These are phyloP conservation scores for Salvia rosmarinus DNA, from an alignment of 257 asterid genomes.

Conservation along the genomic window DNA sequence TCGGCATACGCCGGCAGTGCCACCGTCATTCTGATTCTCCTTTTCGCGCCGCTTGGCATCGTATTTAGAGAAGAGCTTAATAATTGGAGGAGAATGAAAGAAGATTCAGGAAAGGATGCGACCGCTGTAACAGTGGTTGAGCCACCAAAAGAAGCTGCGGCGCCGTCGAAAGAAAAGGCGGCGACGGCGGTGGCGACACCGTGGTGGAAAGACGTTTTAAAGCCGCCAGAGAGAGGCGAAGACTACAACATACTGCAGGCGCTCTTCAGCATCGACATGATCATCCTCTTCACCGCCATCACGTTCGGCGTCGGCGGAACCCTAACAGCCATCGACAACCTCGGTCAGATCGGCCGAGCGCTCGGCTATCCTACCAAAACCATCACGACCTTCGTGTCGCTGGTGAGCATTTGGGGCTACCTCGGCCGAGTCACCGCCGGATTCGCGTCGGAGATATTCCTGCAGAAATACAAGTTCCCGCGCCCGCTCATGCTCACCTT, in stretches of 20 bases:
- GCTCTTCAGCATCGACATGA: conserved; percentile 60
- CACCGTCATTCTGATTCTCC: conserved; percentile 39
- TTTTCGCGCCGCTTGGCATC: conserved; percentile 44
- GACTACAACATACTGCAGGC: conserved; percentile 65
- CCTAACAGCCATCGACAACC: conserved; percentile 57
- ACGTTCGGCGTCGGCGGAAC: conserved; percentile 60
- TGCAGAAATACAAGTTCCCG: conserved; percentile 53
- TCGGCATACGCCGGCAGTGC: conserved; percentile 36
- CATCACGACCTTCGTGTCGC: conserved; percentile 55
- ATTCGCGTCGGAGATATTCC: conserved; percentile 49
- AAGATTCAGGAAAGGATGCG: neutral
- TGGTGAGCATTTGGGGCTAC: conserved; percentile 66
- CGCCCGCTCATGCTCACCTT: conserved; percentile 54
- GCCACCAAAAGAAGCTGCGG: neutral
- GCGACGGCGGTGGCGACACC: neutral
- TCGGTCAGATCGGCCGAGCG: conserved; percentile 54
- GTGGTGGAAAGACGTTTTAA: conserved; percentile 46
- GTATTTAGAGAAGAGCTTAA: conserved; percentile 46
- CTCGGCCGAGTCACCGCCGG: conserved; percentile 57
- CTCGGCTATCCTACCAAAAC: conserved; percentile 52
- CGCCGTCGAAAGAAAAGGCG: neutral
- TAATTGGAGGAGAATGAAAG: neutral
- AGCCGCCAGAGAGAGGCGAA: conserved; percentile 56
- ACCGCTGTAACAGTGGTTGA: conserved; percentile 11
- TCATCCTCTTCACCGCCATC: conserved; percentile 46